Evolutionary conservation across 2,329 filamentous ascomycete species (phyloP).

Genomic region (Venturia oleaginea): DNA sequence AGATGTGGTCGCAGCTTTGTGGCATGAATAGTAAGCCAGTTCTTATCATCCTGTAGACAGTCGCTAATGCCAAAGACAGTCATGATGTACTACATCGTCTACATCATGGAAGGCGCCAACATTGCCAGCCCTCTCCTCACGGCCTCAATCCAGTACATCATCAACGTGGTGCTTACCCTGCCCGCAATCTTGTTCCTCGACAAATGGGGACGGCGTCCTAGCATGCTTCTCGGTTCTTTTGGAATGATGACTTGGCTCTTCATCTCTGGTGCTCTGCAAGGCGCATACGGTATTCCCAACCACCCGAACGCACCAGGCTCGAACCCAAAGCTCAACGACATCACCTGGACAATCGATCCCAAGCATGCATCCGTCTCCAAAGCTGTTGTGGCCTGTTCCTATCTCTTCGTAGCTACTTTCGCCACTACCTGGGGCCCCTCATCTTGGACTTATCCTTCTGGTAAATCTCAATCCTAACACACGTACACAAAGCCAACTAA

Average conservation of each 20-base stretch:
- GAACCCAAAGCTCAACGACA: slow-evolving; percentile 31
- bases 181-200: slow-evolving; percentile 54
- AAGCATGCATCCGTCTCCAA: slow-evolving; percentile 45
- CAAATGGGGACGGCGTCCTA: slow-evolving; percentile 47
- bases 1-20: slow-evolving; percentile 49
- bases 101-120: slow-evolving; percentile 50
- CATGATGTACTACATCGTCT: slow-evolving; percentile 49
- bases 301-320: slow-evolving; percentile 34
- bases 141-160: slow-evolving; percentile 54
- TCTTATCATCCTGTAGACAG: no score
- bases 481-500: slow-evolving; percentile 28
- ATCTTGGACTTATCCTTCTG: slow-evolving; percentile 11
- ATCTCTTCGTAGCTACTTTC: slow-evolving; percentile 36
- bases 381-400: slow-evolving; percentile 40
- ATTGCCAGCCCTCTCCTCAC: slow-evolving; percentile 50
- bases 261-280: slow-evolving; percentile 50
- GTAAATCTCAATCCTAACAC: slow-evolving; percentile 17
- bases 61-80: slow-evolving; percentile 19
- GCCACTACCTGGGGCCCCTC: slow-evolving; percentile 30
- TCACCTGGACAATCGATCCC: slow-evolving; percentile 49
- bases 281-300: slow-evolving; percentile 42
- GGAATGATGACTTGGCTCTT: slow-evolving; percentile 53
- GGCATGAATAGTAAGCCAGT: slow-evolving; percentile 14
- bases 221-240: slow-evolving; percentile 47
- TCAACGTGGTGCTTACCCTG: slow-evolving; percentile 52